Evolutionary conservation across 768 basidiomycete genomes (phyloP), one percentile per base, ranked within the genome.

Genomic region (Termitomyces sp.): DNA sequence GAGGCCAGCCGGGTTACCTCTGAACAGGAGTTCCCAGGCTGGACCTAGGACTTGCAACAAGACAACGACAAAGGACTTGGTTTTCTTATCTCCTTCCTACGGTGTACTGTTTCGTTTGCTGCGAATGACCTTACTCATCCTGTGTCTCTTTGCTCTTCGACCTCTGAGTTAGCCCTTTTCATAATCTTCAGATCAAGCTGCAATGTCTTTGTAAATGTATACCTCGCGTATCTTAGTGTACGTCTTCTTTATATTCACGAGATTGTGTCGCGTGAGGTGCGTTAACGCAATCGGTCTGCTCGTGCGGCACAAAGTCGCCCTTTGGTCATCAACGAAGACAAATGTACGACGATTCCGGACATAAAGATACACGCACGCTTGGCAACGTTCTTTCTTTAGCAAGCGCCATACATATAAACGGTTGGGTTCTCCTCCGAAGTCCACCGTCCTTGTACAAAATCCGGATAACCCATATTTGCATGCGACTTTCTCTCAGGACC

Each of bases 271-370:
- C 43, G 43, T 44, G 42, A 45, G 42, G 42, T 33, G 20, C 8
- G 14, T 30, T n/a, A 28, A 18, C 20, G 14, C 9, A 33, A 6
- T 54, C 35, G 6, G 26, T 54, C 22, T 38, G 24, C 35, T 26
- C 18, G 40, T n/a, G 38, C 13, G 18, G 26, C 40, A 36, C 35
- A 26, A 43, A 60, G 57, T 35, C 51, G 7, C 46, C 30, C 43
- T 54, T 62, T 58, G 48, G 58, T 62, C 58, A 58, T 57, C 50
- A 43, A 42, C 28, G 9, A 54, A 51, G 52, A 60, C 56, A 57
- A 58, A 58, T 56, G 38, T 53, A 53, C 52, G 52, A 40, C 24
- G 1, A 30, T 28, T 3, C 30, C 52, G 52, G 52, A 53, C 12
- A 30, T 6, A 6, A 42, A 42, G 26, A 18, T 28, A 53, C 52